Evolutionary conservation across 2,329 filamentous ascomycete genomes (phyloP).

Genomic region (Pezizomycotina sp.): DNA sequence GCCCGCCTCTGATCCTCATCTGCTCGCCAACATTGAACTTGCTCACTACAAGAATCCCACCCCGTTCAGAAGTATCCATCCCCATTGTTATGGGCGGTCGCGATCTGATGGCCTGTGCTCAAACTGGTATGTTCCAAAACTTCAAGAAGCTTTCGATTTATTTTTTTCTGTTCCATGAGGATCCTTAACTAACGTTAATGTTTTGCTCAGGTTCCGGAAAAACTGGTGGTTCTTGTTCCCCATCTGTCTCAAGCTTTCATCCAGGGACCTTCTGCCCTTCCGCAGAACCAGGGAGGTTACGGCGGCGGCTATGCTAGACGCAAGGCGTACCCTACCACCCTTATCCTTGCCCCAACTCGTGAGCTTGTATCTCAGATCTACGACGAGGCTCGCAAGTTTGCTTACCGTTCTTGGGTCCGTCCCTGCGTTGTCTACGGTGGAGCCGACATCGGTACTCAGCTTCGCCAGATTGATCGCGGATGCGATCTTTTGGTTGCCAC

Average conservation of each 20-base stretch:
- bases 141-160: too few species aligned
- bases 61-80: slow-evolving; percentile 97
- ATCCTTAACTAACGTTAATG: too few species aligned
- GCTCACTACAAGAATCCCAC: slow-evolving; percentile 92
- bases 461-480: slow-evolving; percentile 92
- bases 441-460: slow-evolving; percentile 95
- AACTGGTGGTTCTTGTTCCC: slow-evolving; percentile 97
- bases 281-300: slow-evolving; percentile 35
- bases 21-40: slow-evolving; percentile 82
- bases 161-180: too few species aligned
- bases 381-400: slow-evolving; percentile 93
- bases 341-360: slow-evolving; percentile 92
- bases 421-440: slow-evolving; percentile 98
- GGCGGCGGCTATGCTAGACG: slow-evolving; percentile 67
- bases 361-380: slow-evolving; percentile 98
- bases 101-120: slow-evolving; percentile 98
- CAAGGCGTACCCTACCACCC: slow-evolving; percentile 90
- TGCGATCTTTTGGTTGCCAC: slow-evolving; percentile 96
- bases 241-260: slow-evolving; percentile 96
- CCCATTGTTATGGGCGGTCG: slow-evolving; percentile 96
- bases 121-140: slow-evolving; percentile 52
- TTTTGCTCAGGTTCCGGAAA: slow-evolving; percentile 58
- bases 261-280: slow-evolving; percentile 61
- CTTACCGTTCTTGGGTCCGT: slow-evolving; percentile 96
- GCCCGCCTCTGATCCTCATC: slow-evolving; percentile 83